These are phyloP conservation scores for Flaveria floridana DNA, from an alignment of 140 eudicot species.

Conservation along the genomic window DNA sequence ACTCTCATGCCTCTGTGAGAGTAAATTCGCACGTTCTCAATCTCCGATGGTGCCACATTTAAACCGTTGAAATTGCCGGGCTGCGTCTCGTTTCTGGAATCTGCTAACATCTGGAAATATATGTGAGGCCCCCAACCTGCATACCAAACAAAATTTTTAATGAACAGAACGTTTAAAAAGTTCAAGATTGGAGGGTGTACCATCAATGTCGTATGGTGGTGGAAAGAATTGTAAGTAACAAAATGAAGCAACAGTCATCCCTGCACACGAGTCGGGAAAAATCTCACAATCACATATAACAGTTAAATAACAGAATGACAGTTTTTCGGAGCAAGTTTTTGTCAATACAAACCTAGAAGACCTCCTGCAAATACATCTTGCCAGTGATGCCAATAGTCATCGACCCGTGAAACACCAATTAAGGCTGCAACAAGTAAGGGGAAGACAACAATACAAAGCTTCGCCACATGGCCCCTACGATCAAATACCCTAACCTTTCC, in stretches of 20 bases:
- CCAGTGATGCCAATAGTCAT: constrained; percentile 82
- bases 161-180: neutral
- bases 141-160: neutral
- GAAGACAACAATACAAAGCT: constrained; percentile 53
- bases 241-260: constrained; percentile 62
- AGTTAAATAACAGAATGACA: neutral
- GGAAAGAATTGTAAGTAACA: constrained; percentile 89
- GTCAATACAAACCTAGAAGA: constrained; percentile 47
- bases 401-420: constrained; percentile 64
- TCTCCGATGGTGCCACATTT: constrained; percentile 36
- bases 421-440: constrained; percentile 66
- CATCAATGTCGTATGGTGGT: constrained; percentile 70
- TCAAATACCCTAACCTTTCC: constrained; percentile 65
- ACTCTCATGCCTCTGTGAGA: constrained; percentile 28
- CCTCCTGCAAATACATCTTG: constrained; percentile 75
- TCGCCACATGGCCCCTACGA: constrained; percentile 61
- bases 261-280: constrained; percentile 33
- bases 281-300: constrained; percentile 1
- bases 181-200: constrained; percentile 35
- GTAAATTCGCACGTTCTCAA: constrained; percentile 36
- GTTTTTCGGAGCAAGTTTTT: neutral
- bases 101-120: constrained; percentile 63
- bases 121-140: constrained; percentile 69
- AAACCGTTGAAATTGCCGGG: constrained; percentile 39
- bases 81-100: constrained; percentile 42